Evolutionary conservation across 148 eudicot species (phyloP).

Genomic region (Heliamphora exappendiculata): DNA sequence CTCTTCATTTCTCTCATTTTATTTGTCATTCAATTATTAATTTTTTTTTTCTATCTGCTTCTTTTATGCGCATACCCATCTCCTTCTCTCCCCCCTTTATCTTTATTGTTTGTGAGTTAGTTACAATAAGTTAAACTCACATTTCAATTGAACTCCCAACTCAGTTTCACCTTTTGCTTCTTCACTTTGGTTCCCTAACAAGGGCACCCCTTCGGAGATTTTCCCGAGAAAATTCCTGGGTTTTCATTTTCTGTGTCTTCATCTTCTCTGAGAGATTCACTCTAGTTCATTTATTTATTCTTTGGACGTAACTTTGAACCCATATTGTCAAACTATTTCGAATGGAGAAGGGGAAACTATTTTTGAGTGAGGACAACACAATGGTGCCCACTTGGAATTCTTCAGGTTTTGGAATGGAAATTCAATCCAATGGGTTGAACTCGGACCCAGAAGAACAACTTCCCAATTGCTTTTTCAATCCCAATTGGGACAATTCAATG

Average conservation of each 20-base stretch:
- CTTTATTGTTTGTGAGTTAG: neutral
- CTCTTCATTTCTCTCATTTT: neutral
- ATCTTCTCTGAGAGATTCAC: neutral
- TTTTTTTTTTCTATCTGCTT: neutral
- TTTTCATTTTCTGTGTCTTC: neutral
- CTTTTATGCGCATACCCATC: neutral
- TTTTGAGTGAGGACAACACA: neutral
- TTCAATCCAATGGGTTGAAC: constrained; percentile 26
- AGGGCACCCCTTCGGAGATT: neutral
- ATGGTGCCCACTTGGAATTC: neutral
- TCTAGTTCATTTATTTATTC: no score
- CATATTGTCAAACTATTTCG: neutral
- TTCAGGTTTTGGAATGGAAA: constrained; percentile 7
- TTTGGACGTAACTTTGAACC: no score
- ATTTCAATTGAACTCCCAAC: neutral
- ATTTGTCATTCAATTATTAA: no score
- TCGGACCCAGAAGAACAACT: constrained; percentile 24
- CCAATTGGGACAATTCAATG: constrained; percentile 47
- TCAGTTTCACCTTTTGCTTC: neutral
- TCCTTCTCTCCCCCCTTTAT: neutral
- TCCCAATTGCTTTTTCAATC: constrained; percentile 32
- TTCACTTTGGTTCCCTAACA: neutral
- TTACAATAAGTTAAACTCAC: neutral
- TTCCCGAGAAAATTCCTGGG: neutral
- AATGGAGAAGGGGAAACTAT: neutral